Evolutionary conservation across 202 grass and related monocot genomes (phyloP).

Genomic region (Panicum virgatum): DNA sequence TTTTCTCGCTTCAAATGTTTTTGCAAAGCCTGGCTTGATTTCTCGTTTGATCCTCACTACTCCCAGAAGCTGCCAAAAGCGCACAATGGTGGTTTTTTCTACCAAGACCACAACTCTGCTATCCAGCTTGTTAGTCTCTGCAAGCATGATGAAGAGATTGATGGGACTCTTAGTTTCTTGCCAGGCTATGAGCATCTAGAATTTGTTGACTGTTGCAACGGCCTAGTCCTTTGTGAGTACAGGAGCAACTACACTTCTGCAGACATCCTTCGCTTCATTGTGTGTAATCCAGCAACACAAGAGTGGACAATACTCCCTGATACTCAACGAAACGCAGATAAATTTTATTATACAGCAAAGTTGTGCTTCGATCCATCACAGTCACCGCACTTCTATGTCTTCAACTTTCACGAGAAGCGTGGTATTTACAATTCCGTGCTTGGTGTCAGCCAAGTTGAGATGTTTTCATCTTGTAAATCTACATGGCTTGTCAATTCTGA

Average conservation of each 20-base stretch:
- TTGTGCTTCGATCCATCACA: neutral
- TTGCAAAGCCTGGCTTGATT: neutral
- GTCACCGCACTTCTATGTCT: neutral
- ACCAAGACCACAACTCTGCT: neutral
- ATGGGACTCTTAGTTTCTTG: neutral
- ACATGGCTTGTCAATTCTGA: slow-evolving; percentile 16
- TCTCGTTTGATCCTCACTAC: slow-evolving; percentile 5
- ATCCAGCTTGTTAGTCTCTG: neutral
- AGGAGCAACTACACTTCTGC: neutral
- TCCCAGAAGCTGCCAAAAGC: slow-evolving; percentile 4
- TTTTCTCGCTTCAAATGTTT: slow-evolving; percentile 14
- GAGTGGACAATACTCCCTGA: slow-evolving; percentile 12
- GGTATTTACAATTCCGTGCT: neutral
- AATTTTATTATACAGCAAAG: neutral
- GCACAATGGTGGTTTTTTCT: neutral
- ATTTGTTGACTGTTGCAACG: slow-evolving; percentile 5
- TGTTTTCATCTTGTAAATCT: neutral
- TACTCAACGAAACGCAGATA: neutral
- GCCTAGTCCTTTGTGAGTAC: neutral
- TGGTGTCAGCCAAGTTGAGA: slow-evolving; percentile 5
- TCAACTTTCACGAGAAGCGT: neutral
- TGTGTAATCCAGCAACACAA: slow-evolving; percentile 1
- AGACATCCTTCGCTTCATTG: neutral
- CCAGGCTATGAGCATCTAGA: neutral
- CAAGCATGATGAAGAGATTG: neutral